phyloP scores from a whole-genome alignment of 2,329 filamentous ascomycete species.

The Phaeoacremonium minimum region DNA sequence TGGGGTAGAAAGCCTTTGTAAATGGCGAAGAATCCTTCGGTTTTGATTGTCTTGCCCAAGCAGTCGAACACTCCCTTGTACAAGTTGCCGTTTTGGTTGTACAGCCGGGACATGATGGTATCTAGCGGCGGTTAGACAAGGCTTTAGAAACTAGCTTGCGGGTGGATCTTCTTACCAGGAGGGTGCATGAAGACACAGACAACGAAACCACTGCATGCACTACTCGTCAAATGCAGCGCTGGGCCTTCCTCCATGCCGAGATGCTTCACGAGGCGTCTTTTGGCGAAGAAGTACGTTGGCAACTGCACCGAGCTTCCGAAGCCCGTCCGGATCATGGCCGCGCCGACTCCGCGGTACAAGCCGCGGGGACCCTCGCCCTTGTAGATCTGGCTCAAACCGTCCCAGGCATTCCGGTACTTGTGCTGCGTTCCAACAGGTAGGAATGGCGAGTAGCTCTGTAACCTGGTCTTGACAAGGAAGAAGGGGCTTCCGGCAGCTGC shows the following conservation, averaged over 20 bases:
- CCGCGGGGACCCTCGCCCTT: constrained; percentile 71
- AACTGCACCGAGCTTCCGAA: constrained; percentile 95
- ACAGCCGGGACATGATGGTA: constrained; percentile 97
- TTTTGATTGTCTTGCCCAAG: constrained; percentile 82
- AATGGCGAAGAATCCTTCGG: constrained; percentile 85
- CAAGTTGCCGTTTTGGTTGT: constrained; percentile 98
- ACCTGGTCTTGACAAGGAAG: constrained; percentile 93
- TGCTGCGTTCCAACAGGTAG: constrained; percentile 97
- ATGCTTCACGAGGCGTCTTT: constrained; percentile 77
- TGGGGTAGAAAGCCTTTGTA: constrained; percentile 99
- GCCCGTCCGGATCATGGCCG: constrained; percentile 92
- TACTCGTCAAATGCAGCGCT: constrained; percentile 82
- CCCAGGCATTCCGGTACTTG: constrained; percentile 77
- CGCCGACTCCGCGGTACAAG: constrained; percentile 84
- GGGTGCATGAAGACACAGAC: constrained; percentile 98
- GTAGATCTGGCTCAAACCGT: constrained; percentile 81
- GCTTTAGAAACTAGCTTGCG: not conserved
- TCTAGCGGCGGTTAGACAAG: constrained; percentile 45
- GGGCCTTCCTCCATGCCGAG: constrained; percentile 88
- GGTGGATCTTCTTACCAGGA: constrained; percentile 63
- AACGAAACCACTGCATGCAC: constrained; percentile 86
- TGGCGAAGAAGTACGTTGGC: constrained; percentile 97
- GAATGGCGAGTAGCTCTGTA: constrained; percentile 91
- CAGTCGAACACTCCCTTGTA: constrained; percentile 93
- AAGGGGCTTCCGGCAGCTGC: constrained; percentile 93